Evolutionary conservation across 371 early-diverging fungal species (phyloP).

Genomic region (Apophysomyces sp.): DNA sequence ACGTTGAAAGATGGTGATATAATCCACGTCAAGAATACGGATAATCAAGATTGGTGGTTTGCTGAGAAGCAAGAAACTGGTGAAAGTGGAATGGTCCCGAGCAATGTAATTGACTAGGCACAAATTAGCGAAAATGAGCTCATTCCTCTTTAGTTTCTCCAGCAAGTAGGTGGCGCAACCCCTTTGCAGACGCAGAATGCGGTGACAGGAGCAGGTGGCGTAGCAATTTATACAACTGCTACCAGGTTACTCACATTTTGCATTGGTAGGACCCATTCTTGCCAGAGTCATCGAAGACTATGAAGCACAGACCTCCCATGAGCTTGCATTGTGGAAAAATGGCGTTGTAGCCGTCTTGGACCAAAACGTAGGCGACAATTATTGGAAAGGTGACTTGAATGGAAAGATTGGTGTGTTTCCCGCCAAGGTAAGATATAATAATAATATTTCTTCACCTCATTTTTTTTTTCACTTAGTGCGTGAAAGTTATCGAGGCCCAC

Average conservation of each 20-base stretch:
- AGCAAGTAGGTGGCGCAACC: background rate
- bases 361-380: slow-evolving; percentile 45
- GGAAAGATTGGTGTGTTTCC: slow-evolving; percentile 68
- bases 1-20: slow-evolving; percentile 55
- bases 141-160: background rate
- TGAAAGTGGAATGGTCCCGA: slow-evolving; percentile 62
- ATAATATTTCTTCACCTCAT: background rate
- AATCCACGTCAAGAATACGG: slow-evolving; percentile 44
- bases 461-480: slow-evolving; percentile 28
- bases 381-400: slow-evolving; percentile 67
- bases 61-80: slow-evolving; percentile 48
- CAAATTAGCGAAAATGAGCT: background rate
- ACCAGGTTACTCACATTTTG: background rate
- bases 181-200: background rate
- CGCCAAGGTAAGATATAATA: slow-evolving; percentile 36
- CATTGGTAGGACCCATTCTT: slow-evolving; percentile 18
- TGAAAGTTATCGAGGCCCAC: slow-evolving; percentile 35
- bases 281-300: slow-evolving; percentile 63
- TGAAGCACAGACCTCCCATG: slow-evolving; percentile 59
- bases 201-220: background rate
- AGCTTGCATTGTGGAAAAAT: slow-evolving; percentile 61
- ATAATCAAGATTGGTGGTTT: slow-evolving; percentile 61
- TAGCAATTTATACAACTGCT: background rate
- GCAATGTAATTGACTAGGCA: slow-evolving; percentile 39
- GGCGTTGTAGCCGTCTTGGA: slow-evolving; percentile 65